phyloP scores from a whole-genome alignment of 1,139 yeast species.

The Zygosaccharomyces sapae region DNA sequence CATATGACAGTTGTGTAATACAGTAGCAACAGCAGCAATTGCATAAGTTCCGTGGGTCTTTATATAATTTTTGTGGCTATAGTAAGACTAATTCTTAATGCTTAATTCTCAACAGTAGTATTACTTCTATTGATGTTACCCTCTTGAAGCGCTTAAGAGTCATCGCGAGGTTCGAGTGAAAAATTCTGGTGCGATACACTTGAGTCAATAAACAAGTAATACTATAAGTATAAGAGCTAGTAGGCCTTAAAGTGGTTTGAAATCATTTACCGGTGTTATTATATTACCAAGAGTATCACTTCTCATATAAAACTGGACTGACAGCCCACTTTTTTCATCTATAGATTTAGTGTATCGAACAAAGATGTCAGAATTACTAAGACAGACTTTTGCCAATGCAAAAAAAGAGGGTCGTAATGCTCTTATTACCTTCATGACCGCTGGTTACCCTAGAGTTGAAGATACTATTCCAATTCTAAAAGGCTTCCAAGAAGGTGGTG shows the following conservation, averaged over 20 bases:
- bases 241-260: background rate
- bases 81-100: background rate
- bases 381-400: conserved; percentile 68
- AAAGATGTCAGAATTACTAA: conserved; percentile 60
- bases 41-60: background rate
- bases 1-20: conserved; percentile 14
- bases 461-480: conserved; percentile 82
- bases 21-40: background rate
- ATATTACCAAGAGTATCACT: background rate
- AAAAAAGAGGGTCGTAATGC: conserved; percentile 78
- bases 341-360: background rate
- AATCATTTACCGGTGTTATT: background rate
- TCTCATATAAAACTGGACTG: background rate
- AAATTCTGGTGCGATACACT: conserved; percentile 1
- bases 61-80: conserved; percentile 1
- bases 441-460: conserved; percentile 84
- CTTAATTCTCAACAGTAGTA: background rate
- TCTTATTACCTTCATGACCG: conserved; percentile 86
- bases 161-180: conserved; percentile 1
- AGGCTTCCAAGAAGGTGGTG: conserved; percentile 93
- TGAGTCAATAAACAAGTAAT: background rate
- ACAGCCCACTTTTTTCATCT: background rate
- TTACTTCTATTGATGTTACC: conserved; percentile 1
- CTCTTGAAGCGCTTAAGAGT: background rate
- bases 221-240: background rate